Evolutionary conservation across 768 basidiomycete species (phyloP), one percentile per base, ranked within the genome.

Genomic region (Peribolospora baueri): DNA sequence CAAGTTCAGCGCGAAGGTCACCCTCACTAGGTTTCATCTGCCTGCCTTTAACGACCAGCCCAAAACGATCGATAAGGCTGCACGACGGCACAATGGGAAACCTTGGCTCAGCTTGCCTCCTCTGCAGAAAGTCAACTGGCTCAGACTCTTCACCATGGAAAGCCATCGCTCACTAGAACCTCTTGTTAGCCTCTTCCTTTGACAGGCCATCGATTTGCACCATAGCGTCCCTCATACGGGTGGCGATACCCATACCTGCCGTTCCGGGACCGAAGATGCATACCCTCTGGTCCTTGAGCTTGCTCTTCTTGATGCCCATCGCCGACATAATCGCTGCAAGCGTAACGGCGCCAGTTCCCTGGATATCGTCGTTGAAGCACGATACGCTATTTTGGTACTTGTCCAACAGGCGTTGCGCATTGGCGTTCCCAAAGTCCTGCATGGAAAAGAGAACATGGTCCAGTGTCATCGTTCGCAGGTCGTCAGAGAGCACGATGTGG

Each of bases 331-430:
- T 66, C 8, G 76, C 76, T 0, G 82, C 73, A 25, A 84, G 73
- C 0, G 80, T 78, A 41, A 84, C 81, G 0, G 81, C 78, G 38
- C 82, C 79, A 7, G 84, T 80, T 42, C 80, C 79, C 1, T 65
- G 80, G 80, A 86, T 81, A 64, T 88, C 84, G 58, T 88, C 85
- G 64, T 88, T 88, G 71, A 87, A 58, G 53, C 50, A 58, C 8
- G 51, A 69, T 59, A 82, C 80, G n/a, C 72, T 66, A 47, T 75
- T 71, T 7, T 72, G 70, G 66, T 82, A 84, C 45, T 70, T 68
- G 46, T 77, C 71, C 43, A 61, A 48, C 4, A 61, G 25, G 9
- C 56, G 3, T 5, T 41, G n/a, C 2, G 57, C 61, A 48, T 56
- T 59, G 2, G 52, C 7, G 6, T 56, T 9, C 55, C 54, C 56